phyloP scores from a whole-genome alignment of 1,284 basidiomycete species.

The Apiotrichum domesticum region DNA sequence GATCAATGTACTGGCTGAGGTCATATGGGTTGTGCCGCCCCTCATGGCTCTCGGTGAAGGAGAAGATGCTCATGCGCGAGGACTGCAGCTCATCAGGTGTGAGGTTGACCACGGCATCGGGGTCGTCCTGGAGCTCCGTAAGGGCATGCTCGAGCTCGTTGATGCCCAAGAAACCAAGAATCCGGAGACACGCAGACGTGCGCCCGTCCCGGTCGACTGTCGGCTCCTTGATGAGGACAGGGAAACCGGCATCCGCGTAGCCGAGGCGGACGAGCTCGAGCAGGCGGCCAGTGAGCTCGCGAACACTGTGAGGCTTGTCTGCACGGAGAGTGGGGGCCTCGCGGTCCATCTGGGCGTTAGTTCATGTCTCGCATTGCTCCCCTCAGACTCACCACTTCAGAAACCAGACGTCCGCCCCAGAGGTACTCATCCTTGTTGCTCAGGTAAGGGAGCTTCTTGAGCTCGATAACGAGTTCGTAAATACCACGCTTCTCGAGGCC shows the following conservation, averaged over 20 bases:
- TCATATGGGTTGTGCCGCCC: conserved; percentile 62
- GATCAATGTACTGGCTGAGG: conserved; percentile 83
- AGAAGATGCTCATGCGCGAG: conserved; percentile 33
- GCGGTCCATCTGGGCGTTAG: conserved; percentile 50
- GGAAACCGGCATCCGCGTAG: conserved; percentile 73
- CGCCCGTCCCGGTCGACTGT: conserved; percentile 42
- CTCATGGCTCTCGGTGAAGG: conserved; percentile 37
- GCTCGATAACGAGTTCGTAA: conserved; percentile 89
- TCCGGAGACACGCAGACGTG: conserved; percentile 47
- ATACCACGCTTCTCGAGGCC: conserved; percentile 89
- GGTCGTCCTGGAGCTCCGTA: conserved; percentile 66
- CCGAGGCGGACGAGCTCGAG: conserved; percentile 38
- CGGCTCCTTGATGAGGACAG: conserved; percentile 58
- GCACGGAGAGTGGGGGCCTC: conserved; percentile 36
- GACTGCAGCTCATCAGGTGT: conserved; percentile 43
- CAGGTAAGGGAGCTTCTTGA: conserved; percentile 79
- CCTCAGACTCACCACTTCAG: conserved; percentile 61
- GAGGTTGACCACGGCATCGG: conserved; percentile 62
- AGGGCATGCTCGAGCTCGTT: conserved; percentile 85
- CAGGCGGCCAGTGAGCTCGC: conserved; percentile 38
- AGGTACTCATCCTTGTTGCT: conserved; percentile 81
- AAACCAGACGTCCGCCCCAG: conserved; percentile 70
- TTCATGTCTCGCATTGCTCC: background rate
- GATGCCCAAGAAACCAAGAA: conserved; percentile 88
- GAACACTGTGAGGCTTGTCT: conserved; percentile 40